Base-by-base conservation (phyloP, 441 rosid species). In the Gossypium davidsonii region DNA sequence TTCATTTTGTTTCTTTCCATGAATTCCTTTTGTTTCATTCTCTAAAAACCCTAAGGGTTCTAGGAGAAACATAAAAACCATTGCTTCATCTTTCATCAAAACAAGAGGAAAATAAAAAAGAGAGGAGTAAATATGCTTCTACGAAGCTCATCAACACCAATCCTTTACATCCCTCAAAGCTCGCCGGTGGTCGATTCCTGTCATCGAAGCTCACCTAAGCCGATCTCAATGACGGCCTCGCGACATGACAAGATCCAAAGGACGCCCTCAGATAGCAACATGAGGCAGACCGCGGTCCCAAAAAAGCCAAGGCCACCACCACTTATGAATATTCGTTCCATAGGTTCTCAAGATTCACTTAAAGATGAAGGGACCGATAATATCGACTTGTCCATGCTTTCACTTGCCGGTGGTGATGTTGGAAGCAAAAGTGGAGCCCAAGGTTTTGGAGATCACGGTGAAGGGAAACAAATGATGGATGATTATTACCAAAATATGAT, bases 401-500 rank as follows among this genome's bases (percentile, higher is more conserved):
- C 51, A 8, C 31, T 21, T 6, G 64, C 11, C 9, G 49, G 79
- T 11, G 78, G 75, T 2, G 42, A 69, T 44, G 76, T 15, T 82
- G 89, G 92, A 51, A 93, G 44, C 11, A 72, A 72, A 3, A 63
- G 81, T 12, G 78, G 77, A 6, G 80, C 73, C 1, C 77, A 74
- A 2, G 73, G 68, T 58, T 58, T 46, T 26, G 79, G 82, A 31
- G 77, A 73, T 21, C 73, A 77, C 23, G 83, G 79, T 57, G 60
- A 57, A 17, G 84, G 81, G 42, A 80, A 79, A 44, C 89, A 84
- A n/a, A 76, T 67, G 28, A 71, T 88, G 77, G 93, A 91, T 63
- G 75, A 64, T 12, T 86, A 90, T 82, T 91, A 88, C 48, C 83
- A 85, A 78, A 82, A 80, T 44, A 87, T 88, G 92, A 88, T 91